Base-by-base conservation (phyloP, 495 filamentous ascomycete genomes). In the Hypoxylon perforatum region DNA sequence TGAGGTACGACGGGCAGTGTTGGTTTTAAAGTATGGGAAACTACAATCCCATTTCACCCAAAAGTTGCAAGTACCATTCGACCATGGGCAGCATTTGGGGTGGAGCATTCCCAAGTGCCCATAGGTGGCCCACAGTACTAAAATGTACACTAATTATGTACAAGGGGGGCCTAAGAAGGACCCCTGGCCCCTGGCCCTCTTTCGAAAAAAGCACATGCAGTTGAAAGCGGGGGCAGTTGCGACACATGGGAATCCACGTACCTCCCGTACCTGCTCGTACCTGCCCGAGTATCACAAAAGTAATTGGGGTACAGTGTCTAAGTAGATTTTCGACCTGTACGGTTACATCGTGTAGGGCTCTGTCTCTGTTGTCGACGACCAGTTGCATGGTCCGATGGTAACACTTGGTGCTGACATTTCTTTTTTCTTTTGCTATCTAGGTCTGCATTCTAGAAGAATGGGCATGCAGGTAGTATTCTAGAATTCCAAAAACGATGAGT, bases 1-100 rank as follows among this genome's bases (percentile, higher is more conserved):
- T 61, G 69, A 69, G 65, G 61, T 53, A 62, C 56, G 53, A 59
- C 44, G 55, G 59, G 61, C 68, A 65, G 56, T 59, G 59, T 68
- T 63, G 66, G 57, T 74, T 74, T 70, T 72, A 70, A 72, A 72
- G 62, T 61, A 74, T 74, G 72, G 72, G 72, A 74, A 74, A 74
- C 69, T 70, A 57, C 61, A 74, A 72, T 74, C 71, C 71, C 69
- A 74, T 74, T 69, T 57, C 14, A 41, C 38, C 38, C 38, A 41
- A 39, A 56, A 53, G 55, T 56, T 50, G 38, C 55, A 64, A 38
- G 63, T 61, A 54, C 35, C 30, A 33, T 33, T 1, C 30, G 30
- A 33, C 30, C 30, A 15, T 56, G 49, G n/a, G n/a, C n/a, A n/a
- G n/a, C n/a, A n/a, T n/a, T n/a, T n/a, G n/a, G 53, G 19, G 59